Evolutionary conservation across 352 stramenopile genomes (phyloP).

Genomic region (Pythium utonaiense): DNA sequence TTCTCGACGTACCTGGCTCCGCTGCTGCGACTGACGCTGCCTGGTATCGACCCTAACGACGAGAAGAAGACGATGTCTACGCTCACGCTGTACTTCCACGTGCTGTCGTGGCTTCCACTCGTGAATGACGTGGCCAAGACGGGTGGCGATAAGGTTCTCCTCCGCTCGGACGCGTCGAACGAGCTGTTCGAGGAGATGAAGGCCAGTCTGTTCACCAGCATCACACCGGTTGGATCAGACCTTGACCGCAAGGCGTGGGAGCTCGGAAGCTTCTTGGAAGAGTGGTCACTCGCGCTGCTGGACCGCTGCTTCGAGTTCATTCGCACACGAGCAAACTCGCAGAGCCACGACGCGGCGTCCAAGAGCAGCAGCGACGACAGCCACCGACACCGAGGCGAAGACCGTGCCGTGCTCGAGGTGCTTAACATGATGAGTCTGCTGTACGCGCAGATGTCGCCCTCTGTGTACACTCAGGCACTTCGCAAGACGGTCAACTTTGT

Average conservation of each 20-base stretch:
- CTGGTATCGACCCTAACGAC: slow-evolving; percentile 75
- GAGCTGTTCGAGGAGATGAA: slow-evolving; percentile 36
- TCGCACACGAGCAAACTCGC: slow-evolving; percentile 41
- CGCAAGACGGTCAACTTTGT: slow-evolving; percentile 55
- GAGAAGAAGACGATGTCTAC: slow-evolving; percentile 71
- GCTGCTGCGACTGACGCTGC: slow-evolving; percentile 56
- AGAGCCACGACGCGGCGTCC: slow-evolving; percentile 25
- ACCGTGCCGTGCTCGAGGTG: slow-evolving; percentile 51
- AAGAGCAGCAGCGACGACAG: slow-evolving; percentile 18
- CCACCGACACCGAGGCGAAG: slow-evolving; percentile 28
- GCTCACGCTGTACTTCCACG: slow-evolving; percentile 59
- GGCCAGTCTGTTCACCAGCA: slow-evolving; percentile 35
- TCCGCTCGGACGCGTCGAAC: slow-evolving; percentile 5
- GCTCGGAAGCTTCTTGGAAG: slow-evolving; percentile 51
- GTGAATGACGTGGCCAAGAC: slow-evolving; percentile 60
- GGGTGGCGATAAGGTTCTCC: slow-evolving; percentile 20
- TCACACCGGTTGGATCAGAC: slow-evolving; percentile 28
- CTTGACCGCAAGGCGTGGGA: slow-evolving; percentile 57
- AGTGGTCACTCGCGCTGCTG: slow-evolving; percentile 59
- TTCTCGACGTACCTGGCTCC: slow-evolving; percentile 56
- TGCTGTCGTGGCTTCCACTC: slow-evolving; percentile 66
- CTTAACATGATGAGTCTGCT: slow-evolving; percentile 59
- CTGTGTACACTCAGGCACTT: slow-evolving; percentile 50
- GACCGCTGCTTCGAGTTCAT: slow-evolving; percentile 69
- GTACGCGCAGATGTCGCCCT: slow-evolving; percentile 59